These are phyloP conservation scores for Theileria annulata DNA, from an alignment of 169 alveolate genomes.

Conservation along the genomic window DNA sequence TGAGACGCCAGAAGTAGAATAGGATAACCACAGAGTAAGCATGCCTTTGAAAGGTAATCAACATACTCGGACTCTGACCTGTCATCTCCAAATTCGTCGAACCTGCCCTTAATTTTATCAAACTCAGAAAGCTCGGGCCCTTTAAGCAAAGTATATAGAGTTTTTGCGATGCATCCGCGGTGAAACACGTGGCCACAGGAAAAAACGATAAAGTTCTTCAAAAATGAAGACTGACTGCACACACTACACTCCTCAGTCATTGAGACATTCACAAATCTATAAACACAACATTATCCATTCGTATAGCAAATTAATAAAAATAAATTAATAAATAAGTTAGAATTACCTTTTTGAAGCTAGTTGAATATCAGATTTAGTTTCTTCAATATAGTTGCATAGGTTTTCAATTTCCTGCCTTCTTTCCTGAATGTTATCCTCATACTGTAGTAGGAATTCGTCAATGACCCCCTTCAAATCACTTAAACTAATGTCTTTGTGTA, in stretches of 20 bases:
- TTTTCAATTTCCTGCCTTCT: slow-evolving; percentile 55
- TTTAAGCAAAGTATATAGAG: slow-evolving; percentile 24
- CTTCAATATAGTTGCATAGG: slow-evolving; percentile 56
- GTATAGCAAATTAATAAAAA: not conserved
- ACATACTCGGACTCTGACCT: slow-evolving; percentile 34
- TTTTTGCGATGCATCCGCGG: slow-evolving; percentile 51
- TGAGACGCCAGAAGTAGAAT: slow-evolving; percentile 47
- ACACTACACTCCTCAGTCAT: slow-evolving; percentile 27
- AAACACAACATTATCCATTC: not conserved
- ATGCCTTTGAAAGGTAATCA: slow-evolving; percentile 53
- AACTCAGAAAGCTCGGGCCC: slow-evolving; percentile 50
- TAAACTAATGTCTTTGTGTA: slow-evolving; percentile 34
- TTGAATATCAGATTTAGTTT: slow-evolving; percentile 56
- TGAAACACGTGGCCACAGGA: slow-evolving; percentile 65
- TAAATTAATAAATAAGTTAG: not conserved
- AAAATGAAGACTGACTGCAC: slow-evolving; percentile 21
- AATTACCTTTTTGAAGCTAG: slow-evolving; percentile 27
- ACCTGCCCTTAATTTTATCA: slow-evolving; percentile 30
- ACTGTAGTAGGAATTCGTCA: slow-evolving; percentile 17
- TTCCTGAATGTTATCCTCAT: slow-evolving; percentile 58
- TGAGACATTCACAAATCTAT: slow-evolving; percentile 36
- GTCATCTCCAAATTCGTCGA: slow-evolving; percentile 43
- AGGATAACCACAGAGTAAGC: slow-evolving; percentile 60
- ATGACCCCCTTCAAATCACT: slow-evolving; percentile 48
- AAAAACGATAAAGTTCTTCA: slow-evolving; percentile 46